A percentile compares a stretch with the other conserved stretches of the same genome.
phyloP scores from a whole-genome alignment of 1,139 yeast genomes.

The Spathaspora jeffriesii region DNA sequence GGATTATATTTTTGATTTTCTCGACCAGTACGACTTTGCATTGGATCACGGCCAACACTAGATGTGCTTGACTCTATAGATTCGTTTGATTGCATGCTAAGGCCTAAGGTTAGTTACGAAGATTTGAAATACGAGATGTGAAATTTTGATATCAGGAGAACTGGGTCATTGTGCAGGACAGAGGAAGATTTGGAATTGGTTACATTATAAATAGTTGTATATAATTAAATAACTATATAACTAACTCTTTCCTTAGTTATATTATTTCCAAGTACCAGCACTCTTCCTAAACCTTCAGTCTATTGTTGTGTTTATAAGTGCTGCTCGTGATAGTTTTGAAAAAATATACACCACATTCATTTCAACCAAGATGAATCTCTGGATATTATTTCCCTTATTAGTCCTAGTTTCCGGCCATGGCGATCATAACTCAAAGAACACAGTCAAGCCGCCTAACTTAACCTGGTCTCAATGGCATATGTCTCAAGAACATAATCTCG shows the following conservation, averaged over 20 bases:
- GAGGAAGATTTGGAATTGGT: no score
- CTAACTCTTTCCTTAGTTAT: no score
- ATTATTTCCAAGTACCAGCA: no score
- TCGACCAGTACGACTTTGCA: conserved; percentile 34
- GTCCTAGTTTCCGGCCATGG: conserved; percentile 15
- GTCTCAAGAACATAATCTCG: conserved; percentile 83
- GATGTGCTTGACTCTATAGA: neutral
- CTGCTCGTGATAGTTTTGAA: no score
- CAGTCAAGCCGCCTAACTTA: conserved; percentile 46
- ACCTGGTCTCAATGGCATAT: conserved; percentile 88
- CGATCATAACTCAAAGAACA: conserved; percentile 11
- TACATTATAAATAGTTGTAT: no score
- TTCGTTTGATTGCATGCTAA: conserved; percentile 2
- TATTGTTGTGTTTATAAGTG: neutral
- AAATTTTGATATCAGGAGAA: neutral
- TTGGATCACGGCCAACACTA: conserved; percentile 7
- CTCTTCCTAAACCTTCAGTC: no score
- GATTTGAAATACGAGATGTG: no score
- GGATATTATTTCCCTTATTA: neutral
- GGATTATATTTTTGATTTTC: conserved; percentile 43
- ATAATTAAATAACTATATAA: no score
- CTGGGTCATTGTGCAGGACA: neutral
- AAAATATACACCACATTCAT: neutral
- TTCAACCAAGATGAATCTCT: neutral
- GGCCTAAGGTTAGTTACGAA: no score